Conservation (phyloP, 1,284 basidiomycete genomes). For the Malassezia psittaci region DNA sequence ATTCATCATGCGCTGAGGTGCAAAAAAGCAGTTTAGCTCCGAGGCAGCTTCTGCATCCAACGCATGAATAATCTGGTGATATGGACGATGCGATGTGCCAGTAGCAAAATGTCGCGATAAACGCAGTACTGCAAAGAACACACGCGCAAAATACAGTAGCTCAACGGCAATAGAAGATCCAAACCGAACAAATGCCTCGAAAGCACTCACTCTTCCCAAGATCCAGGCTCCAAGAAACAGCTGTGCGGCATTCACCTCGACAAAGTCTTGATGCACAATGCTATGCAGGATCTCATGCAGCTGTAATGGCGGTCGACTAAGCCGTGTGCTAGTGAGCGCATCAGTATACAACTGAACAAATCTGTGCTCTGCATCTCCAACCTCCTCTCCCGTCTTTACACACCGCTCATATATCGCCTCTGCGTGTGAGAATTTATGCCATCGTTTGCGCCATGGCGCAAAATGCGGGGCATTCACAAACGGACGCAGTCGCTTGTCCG, state of each 20-base stretch:
- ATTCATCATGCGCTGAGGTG: slow-evolving; percentile 3
- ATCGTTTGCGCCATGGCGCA: slow-evolving; percentile 30
- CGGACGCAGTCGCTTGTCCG: slow-evolving; percentile 26
- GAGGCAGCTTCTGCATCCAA: slow-evolving; percentile 28
- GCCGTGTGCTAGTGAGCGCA: slow-evolving; percentile 17
- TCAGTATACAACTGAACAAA: slow-evolving; percentile 22
- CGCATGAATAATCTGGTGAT: slow-evolving; percentile 23
- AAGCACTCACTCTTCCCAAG: slow-evolving; percentile 20
- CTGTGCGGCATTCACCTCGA: slow-evolving; percentile 18
- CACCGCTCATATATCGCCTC: slow-evolving; percentile 20
- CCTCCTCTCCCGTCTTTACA: slow-evolving; percentile 5
- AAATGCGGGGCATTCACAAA: slow-evolving; percentile 25
- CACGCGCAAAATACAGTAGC: slow-evolving; percentile 26
- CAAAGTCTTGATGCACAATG: not conserved
- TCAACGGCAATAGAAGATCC: slow-evolving; percentile 25
- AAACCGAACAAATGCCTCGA: slow-evolving; percentile 21
- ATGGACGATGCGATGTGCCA: slow-evolving; percentile 3
- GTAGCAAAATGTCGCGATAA: slow-evolving; percentile 22
- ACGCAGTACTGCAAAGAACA: slow-evolving; percentile 28
- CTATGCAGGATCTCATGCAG: slow-evolving; percentile 21
- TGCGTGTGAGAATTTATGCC: slow-evolving; percentile 16
- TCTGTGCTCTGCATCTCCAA: slow-evolving; percentile 12
- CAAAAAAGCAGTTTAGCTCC: slow-evolving; percentile 25
- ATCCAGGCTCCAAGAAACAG: slow-evolving; percentile 20
- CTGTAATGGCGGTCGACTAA: slow-evolving; percentile 21